Evolutionary conservation across 148 eudicot genomes (phyloP), one percentile per base, ranked within the genome.

Genomic region (Rhododendron vialii): DNA sequence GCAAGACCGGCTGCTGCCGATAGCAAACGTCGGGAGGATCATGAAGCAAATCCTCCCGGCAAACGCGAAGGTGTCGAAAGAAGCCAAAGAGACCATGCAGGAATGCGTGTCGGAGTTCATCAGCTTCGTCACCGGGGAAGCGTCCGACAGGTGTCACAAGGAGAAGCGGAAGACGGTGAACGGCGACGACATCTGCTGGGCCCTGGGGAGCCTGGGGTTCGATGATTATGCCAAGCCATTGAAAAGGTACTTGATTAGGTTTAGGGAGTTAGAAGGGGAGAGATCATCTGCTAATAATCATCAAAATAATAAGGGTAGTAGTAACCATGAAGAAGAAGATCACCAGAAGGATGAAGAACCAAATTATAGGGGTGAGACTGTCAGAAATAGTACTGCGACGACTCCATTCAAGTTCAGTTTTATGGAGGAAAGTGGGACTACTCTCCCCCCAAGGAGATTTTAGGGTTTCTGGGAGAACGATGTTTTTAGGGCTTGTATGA

Each of bases 181-280:
- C 71, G 98, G 98, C 24, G 98, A 95, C 82, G 98, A 95, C 82
- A 87, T 95, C 30, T 93, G 96, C 82, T 95, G 98, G 96, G 98
- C 98, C 3, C 86, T 95, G 47, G 88, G 86, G 14, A 89, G 85
- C 38, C 85, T 95, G 65, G 98, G 98, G 47, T 95, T 95, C 86
- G 98, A 95, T 88, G 92, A 94, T 33, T 94, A 91, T 59, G 83
- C 87, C 20, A 91, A 88, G 88, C 88, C 92, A 1, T n/a, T 92
- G 74, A 91, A 85, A 75, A 92, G 91, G 89, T 94, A 94, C 33
- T 88, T 94, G 89, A 69, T 76, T 83, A 91, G 89, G 63, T 91
- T 86, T 85, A 92, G 96, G 75, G 95, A 91, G 85, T 48, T 87
- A 4, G 96, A 94, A 78, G 91, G 87, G 0, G 94, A 92, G 84